Evolutionary conservation across 2,329 filamentous ascomycete genomes (phyloP).

Genomic region (Thermoascus crustaceus): DNA sequence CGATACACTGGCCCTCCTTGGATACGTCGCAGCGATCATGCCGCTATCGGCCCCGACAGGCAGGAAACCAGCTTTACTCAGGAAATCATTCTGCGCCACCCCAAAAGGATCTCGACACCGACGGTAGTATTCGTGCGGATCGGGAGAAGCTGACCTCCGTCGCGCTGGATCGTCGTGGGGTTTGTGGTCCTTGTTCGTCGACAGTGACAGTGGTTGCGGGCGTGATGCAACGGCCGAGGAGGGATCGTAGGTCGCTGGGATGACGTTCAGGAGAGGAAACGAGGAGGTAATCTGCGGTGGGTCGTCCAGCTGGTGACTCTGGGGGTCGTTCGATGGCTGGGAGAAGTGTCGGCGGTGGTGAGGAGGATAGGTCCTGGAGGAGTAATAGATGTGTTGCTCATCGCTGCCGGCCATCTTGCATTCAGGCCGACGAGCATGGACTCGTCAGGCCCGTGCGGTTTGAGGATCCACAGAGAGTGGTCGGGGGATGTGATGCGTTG

Average conservation of each 20-base stretch:
- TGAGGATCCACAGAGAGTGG: conserved; percentile 8
- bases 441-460: conserved; percentile 23
- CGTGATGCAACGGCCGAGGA: conserved; percentile 10
- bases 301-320: conserved; percentile 18
- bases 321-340: conserved; percentile 14
- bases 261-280: conserved; percentile 13
- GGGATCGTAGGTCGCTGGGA: conserved; percentile 19
- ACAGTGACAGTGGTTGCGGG: conserved; percentile 13
- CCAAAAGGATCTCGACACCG: conserved; percentile 32
- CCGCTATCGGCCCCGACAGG: conserved; percentile 14
- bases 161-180: conserved; percentile 14
- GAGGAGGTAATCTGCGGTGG: conserved; percentile 20
- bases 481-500: conserved; percentile 29
- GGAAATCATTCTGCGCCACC: conserved; percentile 19
- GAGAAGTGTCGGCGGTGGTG: conserved; percentile 25
- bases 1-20: conserved; percentile 15
- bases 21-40: conserved; percentile 13
- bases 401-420: conserved; percentile 38
- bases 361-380: conserved; percentile 22
- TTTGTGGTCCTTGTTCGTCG: conserved; percentile 13
- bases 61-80: conserved; percentile 12
- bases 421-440: conserved; percentile 23
- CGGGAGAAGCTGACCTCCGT: conserved; percentile 24
- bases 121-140: conserved; percentile 47
- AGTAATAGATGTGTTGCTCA: conserved; percentile 33